Base-by-base conservation (phyloP, 2,329 filamentous ascomycete genomes). In the Plenodomus tracheiphilus region DNA sequence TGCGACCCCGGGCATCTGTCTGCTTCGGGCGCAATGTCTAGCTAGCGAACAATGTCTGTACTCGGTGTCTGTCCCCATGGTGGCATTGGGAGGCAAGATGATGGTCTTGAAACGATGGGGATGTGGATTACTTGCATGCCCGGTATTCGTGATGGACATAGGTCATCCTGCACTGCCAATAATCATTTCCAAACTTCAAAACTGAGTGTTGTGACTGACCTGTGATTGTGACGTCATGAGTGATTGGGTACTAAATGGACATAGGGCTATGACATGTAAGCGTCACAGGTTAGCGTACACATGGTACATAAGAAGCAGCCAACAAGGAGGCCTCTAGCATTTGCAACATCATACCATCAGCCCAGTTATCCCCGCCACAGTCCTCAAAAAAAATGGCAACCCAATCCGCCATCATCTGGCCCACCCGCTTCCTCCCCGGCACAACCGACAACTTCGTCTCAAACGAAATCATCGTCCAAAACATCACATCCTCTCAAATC, bases 381-480 rank as follows among this genome's bases (percentile, higher is more conserved):
- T 5, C 10, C 22, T 10, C 5, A 25, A 10, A 5, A 25, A 41
- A 40, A 16, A 54, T 54, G 49, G 22, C 47, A 3, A 51, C 49
- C 2, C 53, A 52, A 56, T 60, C 65, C 13, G 56, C 66, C 46
- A 71, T 72, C 47, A 51, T 62, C 48, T 71, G 68, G 66, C 68
- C 70, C 16, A 9, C 39, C 1, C 51, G 59, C 30, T 71, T 61
- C 51, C 50, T 66, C n/a, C 70, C 70, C 0, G 69, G 70, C 20
- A 72, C 65, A 32, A 72, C 70, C 16, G 66, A 71, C 55, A 72
- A 72, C 54, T 73, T 65, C 47, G 60, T 71, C 38, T 59, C 61
- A 41, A 72, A 72, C 54, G 70, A 72, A 53, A 54, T 59, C 37
- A 64, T 72, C 41, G 68, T 56, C 7, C 49, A 53, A 38, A 43